Evolutionary conservation across 371 early-diverging fungal species (phyloP).

Genomic region (Saksenaea vasiformis): DNA sequence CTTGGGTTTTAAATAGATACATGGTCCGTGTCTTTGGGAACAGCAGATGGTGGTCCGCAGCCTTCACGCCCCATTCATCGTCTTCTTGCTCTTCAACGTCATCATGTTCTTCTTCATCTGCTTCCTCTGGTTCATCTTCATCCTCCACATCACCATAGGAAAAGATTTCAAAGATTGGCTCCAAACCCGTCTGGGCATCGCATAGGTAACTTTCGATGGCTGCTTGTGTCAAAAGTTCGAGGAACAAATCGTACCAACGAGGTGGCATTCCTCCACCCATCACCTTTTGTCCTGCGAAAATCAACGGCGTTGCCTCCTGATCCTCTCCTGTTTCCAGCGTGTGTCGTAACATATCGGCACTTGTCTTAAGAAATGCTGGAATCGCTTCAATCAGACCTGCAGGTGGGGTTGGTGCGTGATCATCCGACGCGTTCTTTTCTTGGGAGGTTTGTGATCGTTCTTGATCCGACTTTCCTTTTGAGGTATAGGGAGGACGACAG

Average conservation of each 20-base stretch:
- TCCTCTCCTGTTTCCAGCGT: slow-evolving; percentile 30
- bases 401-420: slow-evolving; percentile 13
- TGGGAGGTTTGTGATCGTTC: slow-evolving; percentile 14
- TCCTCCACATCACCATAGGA: slow-evolving; percentile 62
- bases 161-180: slow-evolving; percentile 60
- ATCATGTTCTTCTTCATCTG: slow-evolving; percentile 22
- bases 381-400: slow-evolving; percentile 59
- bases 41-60: slow-evolving; percentile 49
- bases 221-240: slow-evolving; percentile 63
- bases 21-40: slow-evolving; percentile 56
- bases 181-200: slow-evolving; percentile 54
- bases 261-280: slow-evolving; percentile 61
- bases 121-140: slow-evolving; percentile 43
- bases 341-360: slow-evolving; percentile 53
- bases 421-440: slow-evolving; percentile 12
- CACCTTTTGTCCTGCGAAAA: slow-evolving; percentile 48
- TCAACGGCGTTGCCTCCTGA: slow-evolving; percentile 27
- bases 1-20: slow-evolving; percentile 47
- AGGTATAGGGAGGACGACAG: slow-evolving; percentile 29
- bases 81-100: slow-evolving; percentile 26
- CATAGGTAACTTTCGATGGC: slow-evolving; percentile 64
- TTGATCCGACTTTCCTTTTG: slow-evolving; percentile 20
- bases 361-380: slow-evolving; percentile 58
- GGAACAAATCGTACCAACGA: slow-evolving; percentile 60
- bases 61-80: slow-evolving; percentile 42